Percentiles rank a stretch among this genome's conserved stretches.
Conservation (phyloP, 2,329 filamentous ascomycete genomes). For the Teratosphaeriaceae sp. region DNA sequence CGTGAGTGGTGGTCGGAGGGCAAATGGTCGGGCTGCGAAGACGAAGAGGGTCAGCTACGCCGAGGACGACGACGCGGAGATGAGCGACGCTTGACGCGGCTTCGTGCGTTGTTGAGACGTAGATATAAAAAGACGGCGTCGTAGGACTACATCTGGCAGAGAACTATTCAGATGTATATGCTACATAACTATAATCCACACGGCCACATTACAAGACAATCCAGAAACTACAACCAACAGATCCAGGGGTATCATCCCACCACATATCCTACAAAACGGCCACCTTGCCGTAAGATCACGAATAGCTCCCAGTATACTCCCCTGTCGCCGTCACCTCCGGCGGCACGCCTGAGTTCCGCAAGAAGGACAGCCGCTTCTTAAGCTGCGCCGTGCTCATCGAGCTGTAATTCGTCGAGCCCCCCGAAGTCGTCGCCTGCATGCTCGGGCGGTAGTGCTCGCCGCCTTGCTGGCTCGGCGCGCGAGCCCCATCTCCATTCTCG, state of each 20-base stretch:
- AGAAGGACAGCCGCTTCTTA: slow-evolving; percentile 69
- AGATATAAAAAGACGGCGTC: too few relatives aligned
- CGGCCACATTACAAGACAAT: too few relatives aligned
- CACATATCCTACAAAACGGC: neutral
- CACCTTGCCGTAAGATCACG: neutral
- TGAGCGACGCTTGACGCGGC: neutral
- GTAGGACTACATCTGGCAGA: too few relatives aligned
- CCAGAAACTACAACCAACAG: too few relatives aligned
- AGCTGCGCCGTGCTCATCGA: slow-evolving; percentile 35
- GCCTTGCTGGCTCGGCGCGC: slow-evolving; percentile 4
- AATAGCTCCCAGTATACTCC: neutral
- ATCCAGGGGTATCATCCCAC: neutral
- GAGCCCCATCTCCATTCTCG: slow-evolving; percentile 2
- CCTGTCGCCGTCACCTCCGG: neutral
- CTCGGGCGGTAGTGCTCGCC: neutral
- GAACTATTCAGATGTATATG: too few relatives aligned
- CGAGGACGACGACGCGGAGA: slow-evolving; percentile 13
- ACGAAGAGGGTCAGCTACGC: slow-evolving; percentile 19
- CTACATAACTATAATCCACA: too few relatives aligned
- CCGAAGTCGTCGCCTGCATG: neutral
- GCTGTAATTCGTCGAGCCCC: slow-evolving; percentile 5
- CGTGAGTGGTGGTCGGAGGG: slow-evolving; percentile 2
- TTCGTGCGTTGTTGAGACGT: too few relatives aligned
- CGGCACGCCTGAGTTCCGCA: slow-evolving; percentile 31
- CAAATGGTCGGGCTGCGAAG: slow-evolving; percentile 8